These are phyloP conservation scores for Lactarius pseudohatsudake DNA, from an alignment of 768 basidiomycete species.

Conservation along the genomic window DNA sequence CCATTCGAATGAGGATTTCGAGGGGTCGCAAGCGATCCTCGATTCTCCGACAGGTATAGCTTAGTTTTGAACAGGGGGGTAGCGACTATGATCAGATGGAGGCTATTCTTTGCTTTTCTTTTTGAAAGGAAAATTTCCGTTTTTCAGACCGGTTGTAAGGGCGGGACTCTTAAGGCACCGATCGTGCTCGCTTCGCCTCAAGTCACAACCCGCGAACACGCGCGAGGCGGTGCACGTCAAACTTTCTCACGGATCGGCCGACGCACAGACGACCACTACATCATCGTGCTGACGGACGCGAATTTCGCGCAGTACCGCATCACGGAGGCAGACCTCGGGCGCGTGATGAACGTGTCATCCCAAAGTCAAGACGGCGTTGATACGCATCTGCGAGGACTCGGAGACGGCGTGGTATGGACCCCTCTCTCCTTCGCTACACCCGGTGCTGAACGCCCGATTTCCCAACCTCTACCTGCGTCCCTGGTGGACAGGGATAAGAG, in stretches of 20 bases:
- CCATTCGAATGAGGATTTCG: no score
- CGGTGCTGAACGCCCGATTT: not conserved
- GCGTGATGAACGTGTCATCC: slow-evolving; percentile 58
- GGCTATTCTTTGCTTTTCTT: no score
- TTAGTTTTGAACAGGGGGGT: no score
- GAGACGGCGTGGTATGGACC: slow-evolving; percentile 55
- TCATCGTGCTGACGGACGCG: slow-evolving; percentile 70
- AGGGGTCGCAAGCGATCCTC: no score
- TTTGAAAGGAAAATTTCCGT: no score
- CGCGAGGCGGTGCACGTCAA: not conserved
- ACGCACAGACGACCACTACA: slow-evolving; percentile 62
- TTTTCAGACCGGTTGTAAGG: no score
- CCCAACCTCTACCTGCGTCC: no score
- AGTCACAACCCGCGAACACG: no score
- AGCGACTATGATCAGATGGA: no score
- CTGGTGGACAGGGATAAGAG: slow-evolving; percentile 52
- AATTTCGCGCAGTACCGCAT: slow-evolving; percentile 66
- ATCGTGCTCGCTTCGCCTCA: no score
- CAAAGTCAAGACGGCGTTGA: slow-evolving; percentile 65
- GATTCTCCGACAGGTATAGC: no score
- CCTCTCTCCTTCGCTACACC: not conserved
- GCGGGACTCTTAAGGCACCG: no score
- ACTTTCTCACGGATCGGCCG: not conserved
- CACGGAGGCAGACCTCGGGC: slow-evolving; percentile 55
- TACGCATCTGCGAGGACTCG: slow-evolving; percentile 70